Evolutionary conservation across 768 basidiomycete species (phyloP), one percentile per base, ranked within the genome.

Genomic region (Rhizopogon rudus): DNA sequence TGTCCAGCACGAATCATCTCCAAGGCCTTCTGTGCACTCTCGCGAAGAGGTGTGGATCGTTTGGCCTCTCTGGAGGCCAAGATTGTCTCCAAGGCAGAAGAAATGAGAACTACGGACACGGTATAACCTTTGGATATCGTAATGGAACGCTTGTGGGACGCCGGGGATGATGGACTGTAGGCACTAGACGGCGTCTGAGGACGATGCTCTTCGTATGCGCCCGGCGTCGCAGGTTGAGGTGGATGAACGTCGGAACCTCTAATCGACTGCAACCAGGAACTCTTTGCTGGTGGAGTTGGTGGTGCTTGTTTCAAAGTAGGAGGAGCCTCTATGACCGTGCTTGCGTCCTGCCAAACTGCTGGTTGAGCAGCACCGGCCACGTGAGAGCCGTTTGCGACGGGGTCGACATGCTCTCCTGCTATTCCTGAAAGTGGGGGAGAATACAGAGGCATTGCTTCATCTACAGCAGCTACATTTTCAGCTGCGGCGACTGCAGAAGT

Each of bases 41-140:
- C 91, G n/a, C 82, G 82, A 44, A 97, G 79, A n/a, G 87, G 82
- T 3, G 75, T 70, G 6, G 89, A 93, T 35, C 89, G 84, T 59
- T 85, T 92, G 13, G 93, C 93, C 66, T 96, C 94, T 65, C 88
- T 90, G 0, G 94, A 96, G 12, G 87, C 75, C 39, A 87, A 82
- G 66, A 97, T 94, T 7, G 83, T 83, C 65, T 96, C 91, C 57
- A 97, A 71, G 4, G 94, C 93, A 12, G 91, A 87, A 5, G 88
- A 80, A 60, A 93, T 89, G 50, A 93, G 78, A 22, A 91, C 87
- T 42, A 85, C 79, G 2, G 90, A 92, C 41, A 92, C 87, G 7
- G 81, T 84, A 61, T 83, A 79, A 6, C 90, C 89, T 65, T 77
- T 82, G 58, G 82, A 82, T 53, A 85, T 77, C 43, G 83, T 85